Base-by-base conservation (phyloP, 768 basidiomycete genomes). In the Galerina sulciceps region DNA sequence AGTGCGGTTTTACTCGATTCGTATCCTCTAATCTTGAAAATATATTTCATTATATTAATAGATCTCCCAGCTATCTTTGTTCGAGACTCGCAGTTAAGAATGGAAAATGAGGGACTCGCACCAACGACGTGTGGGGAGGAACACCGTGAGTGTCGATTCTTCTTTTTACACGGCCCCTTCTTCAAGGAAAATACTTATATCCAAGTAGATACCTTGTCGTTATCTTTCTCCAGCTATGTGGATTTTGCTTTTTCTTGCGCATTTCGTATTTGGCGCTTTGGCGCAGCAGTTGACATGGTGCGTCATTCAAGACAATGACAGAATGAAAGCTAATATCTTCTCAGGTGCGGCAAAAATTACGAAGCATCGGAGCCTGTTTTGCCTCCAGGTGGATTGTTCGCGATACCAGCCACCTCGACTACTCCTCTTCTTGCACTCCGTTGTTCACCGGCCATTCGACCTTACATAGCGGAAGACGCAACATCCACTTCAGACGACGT, bases 331-430 rank as follows among this genome's bases (percentile, higher is more conserved):
- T 31, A 31, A 31, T 31, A 31, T 15, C 37, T 43, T 22, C 73
- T 69, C 18, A 86, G 84, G 85, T 86, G 85, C 62, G 79, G 79
- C 23, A 87, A 86, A 61, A 74, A 84, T 53, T 87, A 87, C 64
- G 79, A 76, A 76, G 65, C 77, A 3, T 72, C 72, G 0, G 72
- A 76, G 36, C 76, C 75, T 13, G 53, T 79, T 31, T 71, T 75
- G 6, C 70, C 75, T 10, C 84, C 85, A 38, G 85, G 84, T 65
- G 67, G 67, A 22, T 17, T 62, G 47, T 69, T 68, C 31, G 60
- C 59, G 4, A 48, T 59, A 40, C 55, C 60, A 2, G 43, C 44
- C 11, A 49, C 50, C 15, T 55, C 61, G 5, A 51, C 71, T 0
- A 68, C 66, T 1, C 72, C 85, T 17, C 76, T 85, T 41, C 77